Evolutionary conservation across 2,329 filamentous ascomycete species (phyloP).

Genomic region (Verticillium tricorpus): DNA sequence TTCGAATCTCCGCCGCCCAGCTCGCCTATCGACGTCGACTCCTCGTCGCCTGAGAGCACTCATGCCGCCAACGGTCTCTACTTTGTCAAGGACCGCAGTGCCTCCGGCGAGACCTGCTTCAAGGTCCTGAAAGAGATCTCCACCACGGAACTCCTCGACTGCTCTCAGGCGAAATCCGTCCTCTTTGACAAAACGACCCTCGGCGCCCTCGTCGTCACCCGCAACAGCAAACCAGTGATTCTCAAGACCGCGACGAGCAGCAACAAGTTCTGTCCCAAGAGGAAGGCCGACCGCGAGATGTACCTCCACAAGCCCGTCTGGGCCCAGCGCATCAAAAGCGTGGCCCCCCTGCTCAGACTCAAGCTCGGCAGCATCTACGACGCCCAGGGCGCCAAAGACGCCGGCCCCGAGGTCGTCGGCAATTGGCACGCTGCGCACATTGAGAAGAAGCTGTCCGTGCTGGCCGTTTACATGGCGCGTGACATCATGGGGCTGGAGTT

Average conservation of each 20-base stretch:
- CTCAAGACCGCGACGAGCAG: background rate
- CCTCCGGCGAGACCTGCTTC: background rate
- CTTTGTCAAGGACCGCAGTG: background rate
- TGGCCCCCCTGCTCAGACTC: constrained; percentile 24
- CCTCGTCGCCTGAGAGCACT: background rate
- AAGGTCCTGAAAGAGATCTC: background rate
- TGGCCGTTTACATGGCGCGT: constrained; percentile 19
- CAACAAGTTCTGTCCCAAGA: fast-evolving
- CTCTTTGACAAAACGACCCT: background rate
- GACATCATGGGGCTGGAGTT: background rate
- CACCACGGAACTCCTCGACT: background rate
- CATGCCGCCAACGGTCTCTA: background rate
- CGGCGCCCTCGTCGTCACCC: background rate
- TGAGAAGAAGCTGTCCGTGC: constrained; percentile 33
- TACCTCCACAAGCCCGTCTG: constrained; percentile 25
- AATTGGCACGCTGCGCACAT: constrained; percentile 27
- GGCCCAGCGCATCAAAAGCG: constrained; percentile 21
- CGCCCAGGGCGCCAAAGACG: background rate
- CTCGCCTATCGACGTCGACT: background rate
- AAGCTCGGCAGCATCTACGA: constrained; percentile 24
- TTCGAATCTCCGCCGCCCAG: background rate
- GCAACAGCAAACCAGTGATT: background rate
- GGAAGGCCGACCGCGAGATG: background rate
- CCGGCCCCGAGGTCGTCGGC: background rate
- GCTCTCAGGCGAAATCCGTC: background rate